Percentiles rank a stretch among this genome's conserved stretches.
phyloP scores from a whole-genome alignment of 2,329 filamentous ascomycete species.

The Pseudogymnoascus sp. region DNA sequence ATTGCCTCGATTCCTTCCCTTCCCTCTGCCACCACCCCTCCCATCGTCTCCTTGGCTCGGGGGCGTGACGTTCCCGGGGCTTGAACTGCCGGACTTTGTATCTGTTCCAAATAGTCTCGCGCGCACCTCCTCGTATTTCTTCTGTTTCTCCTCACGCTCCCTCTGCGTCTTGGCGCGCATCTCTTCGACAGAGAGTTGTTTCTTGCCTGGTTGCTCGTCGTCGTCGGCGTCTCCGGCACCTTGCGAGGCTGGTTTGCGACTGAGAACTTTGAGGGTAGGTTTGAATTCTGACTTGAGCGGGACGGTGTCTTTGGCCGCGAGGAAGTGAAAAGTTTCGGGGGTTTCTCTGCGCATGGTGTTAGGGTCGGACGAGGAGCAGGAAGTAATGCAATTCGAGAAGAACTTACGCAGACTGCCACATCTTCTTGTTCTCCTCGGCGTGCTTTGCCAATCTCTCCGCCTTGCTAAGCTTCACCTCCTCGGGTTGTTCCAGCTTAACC shows the following conservation, averaged over 20 bases:
- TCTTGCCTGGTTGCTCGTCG: slow-evolving; percentile 51
- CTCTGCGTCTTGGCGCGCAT: slow-evolving; percentile 68
- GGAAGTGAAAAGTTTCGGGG: slow-evolving; percentile 66
- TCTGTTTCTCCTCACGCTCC: slow-evolving; percentile 83
- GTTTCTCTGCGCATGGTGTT: slow-evolving; percentile 51
- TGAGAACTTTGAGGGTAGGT: slow-evolving; percentile 74
- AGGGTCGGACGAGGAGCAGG: background rate
- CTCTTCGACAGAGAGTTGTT: slow-evolving; percentile 65
- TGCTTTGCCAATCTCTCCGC: slow-evolving; percentile 75
- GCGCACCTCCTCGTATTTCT: slow-evolving; percentile 79
- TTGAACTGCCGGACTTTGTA: slow-evolving; percentile 50
- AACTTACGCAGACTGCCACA: slow-evolving; percentile 83
- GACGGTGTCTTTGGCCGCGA: slow-evolving; percentile 56
- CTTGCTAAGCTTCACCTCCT: slow-evolving; percentile 48
- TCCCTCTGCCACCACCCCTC: slow-evolving; percentile 43
- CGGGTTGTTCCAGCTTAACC: slow-evolving; percentile 17
- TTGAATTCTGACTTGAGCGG: slow-evolving; percentile 69
- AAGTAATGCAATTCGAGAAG: slow-evolving; percentile 12
- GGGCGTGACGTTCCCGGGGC: slow-evolving; percentile 55
- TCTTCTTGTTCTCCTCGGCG: slow-evolving; percentile 70
- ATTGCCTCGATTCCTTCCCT: slow-evolving; percentile 38
- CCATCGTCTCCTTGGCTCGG: slow-evolving; percentile 43
- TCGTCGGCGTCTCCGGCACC: slow-evolving; percentile 57
- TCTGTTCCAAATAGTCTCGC: slow-evolving; percentile 72
- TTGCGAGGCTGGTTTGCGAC: slow-evolving; percentile 62